Evolutionary conservation across 1,139 yeast genomes (phyloP).

Genomic region (Pichia sorboxylosa): DNA sequence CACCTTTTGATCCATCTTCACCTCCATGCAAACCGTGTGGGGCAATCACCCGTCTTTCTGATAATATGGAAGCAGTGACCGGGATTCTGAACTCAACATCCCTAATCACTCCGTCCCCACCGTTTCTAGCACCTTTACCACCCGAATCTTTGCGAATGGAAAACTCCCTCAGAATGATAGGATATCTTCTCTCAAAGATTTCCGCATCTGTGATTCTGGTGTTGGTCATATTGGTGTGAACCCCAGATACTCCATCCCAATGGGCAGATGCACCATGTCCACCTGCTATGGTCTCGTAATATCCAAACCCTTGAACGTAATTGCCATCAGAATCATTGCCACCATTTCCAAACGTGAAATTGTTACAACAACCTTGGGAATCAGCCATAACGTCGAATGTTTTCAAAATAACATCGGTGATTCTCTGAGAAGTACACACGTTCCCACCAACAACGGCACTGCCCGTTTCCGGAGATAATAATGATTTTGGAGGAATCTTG

Average conservation of each 20-base stretch:
- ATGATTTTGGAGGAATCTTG: constrained; percentile 29
- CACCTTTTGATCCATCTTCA: constrained; percentile 29
- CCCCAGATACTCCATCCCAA: constrained; percentile 30
- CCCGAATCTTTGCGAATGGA: constrained; percentile 22
- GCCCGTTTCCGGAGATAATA: constrained; percentile 31
- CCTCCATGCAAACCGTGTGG: constrained; percentile 30
- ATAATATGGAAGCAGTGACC: constrained; percentile 26
- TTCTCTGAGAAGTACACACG: constrained; percentile 37
- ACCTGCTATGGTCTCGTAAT: constrained; percentile 37
- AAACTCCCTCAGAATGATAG: constrained; percentile 26
- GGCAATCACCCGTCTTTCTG: constrained; percentile 27
- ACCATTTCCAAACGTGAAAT: constrained; percentile 35
- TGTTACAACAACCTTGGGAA: constrained; percentile 35
- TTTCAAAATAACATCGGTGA: constrained; percentile 31
- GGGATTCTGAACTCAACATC: constrained; percentile 27
- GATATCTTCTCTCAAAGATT: constrained; percentile 29
- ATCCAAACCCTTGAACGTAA: constrained; percentile 33
- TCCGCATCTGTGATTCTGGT: constrained; percentile 31
- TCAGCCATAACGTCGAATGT: constrained; percentile 35
- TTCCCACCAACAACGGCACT: constrained; percentile 41
- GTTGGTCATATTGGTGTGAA: constrained; percentile 37
- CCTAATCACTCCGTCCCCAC: constrained; percentile 29
- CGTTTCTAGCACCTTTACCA: constrained; percentile 25
- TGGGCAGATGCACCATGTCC: constrained; percentile 34
- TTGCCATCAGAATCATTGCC: constrained; percentile 24